Percentiles rank a stretch among this genome's conserved stretches.
Conservation (phyloP, 75 land plant species). For the Larix kaempferi region DNA sequence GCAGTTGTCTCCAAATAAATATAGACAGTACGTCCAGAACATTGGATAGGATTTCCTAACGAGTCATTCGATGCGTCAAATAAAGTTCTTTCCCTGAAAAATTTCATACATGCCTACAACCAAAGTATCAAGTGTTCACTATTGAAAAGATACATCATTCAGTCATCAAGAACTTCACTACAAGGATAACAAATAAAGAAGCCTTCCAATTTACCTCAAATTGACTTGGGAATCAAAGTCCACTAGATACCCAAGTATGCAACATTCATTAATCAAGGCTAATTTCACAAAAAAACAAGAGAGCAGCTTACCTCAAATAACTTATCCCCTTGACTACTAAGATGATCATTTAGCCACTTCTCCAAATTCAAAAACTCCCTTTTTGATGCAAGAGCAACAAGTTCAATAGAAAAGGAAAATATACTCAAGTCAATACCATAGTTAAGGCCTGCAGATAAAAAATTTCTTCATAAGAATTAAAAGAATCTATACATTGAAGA, state of each 20-base stretch:
- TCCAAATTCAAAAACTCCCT: slow-evolving; percentile 71
- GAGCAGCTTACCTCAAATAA: slow-evolving; percentile 67
- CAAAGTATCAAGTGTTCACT: not conserved
- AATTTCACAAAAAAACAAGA: not conserved
- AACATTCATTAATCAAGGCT: not conserved
- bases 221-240: not conserved
- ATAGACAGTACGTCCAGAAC: slow-evolving; percentile 24
- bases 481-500: not conserved
- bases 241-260: not conserved
- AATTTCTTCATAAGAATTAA: not conserved
- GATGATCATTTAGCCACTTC: slow-evolving; percentile 73
- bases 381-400: slow-evolving; percentile 70
- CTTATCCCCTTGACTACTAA: slow-evolving; percentile 50
- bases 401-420: slow-evolving; percentile 46
- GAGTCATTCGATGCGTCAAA: slow-evolving; percentile 32
- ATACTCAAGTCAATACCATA: slow-evolving; percentile 56
- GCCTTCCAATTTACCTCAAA: not conserved
- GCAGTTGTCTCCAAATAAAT: slow-evolving; percentile 44
- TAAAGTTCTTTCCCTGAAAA: slow-evolving; percentile 55
- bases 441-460: slow-evolving; percentile 43
- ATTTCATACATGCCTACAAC: slow-evolving; percentile 75
- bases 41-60: slow-evolving; percentile 21
- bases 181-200: slow-evolving; percentile 7
- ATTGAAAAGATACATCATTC: not conserved
- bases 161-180: not conserved